Conservation (phyloP, 1,284 basidiomycete species). For the Microbotryum violaceum region DNA sequence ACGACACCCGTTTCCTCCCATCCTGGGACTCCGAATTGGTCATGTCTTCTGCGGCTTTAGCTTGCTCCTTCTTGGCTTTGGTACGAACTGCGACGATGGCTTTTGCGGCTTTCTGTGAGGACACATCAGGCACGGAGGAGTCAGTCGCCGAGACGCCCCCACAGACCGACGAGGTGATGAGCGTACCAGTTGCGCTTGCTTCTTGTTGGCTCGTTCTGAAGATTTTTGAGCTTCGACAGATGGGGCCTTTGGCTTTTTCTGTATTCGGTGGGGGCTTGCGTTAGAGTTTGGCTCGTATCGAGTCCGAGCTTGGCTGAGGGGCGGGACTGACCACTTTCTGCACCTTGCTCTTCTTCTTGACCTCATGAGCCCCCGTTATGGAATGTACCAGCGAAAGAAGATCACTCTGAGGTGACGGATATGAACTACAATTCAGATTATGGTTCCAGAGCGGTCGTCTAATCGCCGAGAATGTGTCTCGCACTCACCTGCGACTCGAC, state of each 20-base stretch:
- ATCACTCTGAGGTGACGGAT: background rate
- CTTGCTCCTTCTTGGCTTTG: slow-evolving; percentile 19
- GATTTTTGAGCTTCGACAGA: background rate
- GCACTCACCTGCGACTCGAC: slow-evolving; percentile 24
- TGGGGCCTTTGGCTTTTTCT: slow-evolving; percentile 5
- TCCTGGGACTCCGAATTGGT: background rate
- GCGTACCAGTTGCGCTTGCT: slow-evolving; percentile 17
- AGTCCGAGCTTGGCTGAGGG: too few relatives aligned
- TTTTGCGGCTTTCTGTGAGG: slow-evolving; percentile 18
- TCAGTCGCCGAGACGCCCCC: background rate
- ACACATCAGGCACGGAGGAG: background rate
- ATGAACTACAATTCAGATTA: too few relatives aligned
- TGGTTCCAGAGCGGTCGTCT: too few relatives aligned
- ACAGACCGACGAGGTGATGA: background rate
- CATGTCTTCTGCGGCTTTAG: background rate
- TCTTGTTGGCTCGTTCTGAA: background rate
- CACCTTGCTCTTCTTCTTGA: slow-evolving; percentile 12
- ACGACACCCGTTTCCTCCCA: slow-evolving; percentile 18
- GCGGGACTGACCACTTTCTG: slow-evolving; percentile 7
- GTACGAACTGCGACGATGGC: slow-evolving; percentile 14
- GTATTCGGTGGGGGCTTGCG: background rate
- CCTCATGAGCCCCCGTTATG: slow-evolving; percentile 16
- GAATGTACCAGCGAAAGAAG: slow-evolving; percentile 15
- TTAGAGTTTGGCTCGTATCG: background rate
- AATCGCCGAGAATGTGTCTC: too few relatives aligned